Conservation (phyloP, 371 early-diverging fungal genomes). For the Dinochytrium kinnereticum region DNA sequence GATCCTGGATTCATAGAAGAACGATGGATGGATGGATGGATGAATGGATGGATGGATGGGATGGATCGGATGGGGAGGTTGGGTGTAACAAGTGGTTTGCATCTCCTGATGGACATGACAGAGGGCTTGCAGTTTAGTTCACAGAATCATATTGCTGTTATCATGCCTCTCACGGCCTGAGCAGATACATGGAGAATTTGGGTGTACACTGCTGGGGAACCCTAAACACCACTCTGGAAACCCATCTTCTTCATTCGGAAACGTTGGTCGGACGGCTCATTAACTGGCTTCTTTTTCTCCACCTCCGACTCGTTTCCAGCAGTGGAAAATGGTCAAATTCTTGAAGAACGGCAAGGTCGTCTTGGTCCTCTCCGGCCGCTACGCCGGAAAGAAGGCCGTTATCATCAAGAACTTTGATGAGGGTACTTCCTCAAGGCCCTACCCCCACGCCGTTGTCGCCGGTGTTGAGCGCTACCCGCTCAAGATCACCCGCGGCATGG, state of each 20-base stretch:
- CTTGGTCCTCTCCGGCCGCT: constrained; percentile 95
- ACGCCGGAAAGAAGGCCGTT: constrained; percentile 99
- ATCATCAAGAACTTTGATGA: constrained; percentile 90
- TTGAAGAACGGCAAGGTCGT: constrained; percentile 91
- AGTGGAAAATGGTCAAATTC: constrained; percentile 72
- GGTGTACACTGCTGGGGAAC: no score
- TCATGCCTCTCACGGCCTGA: no score
- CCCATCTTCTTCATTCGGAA: not conserved
- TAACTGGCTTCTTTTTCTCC: no score
- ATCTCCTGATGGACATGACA: no score
- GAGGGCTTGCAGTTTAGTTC: no score
- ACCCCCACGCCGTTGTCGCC: constrained; percentile 96
- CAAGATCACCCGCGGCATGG: constrained; percentile 94
- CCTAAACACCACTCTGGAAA: not conserved
- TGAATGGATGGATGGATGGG: not conserved
- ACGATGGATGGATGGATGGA: not conserved
- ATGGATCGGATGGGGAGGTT: not conserved
- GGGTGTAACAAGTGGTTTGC: no score
- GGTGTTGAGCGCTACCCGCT: constrained; percentile 96
- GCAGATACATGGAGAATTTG: no score
- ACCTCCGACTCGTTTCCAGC: not conserved
- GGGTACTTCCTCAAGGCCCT: constrained; percentile 82
- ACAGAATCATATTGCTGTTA: not conserved
- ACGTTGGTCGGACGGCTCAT: no score
- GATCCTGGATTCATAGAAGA: no score